Evolutionary conservation across 768 basidiomycete species (phyloP), one percentile per base, ranked within the genome.

Genomic region (Termitomyces sp.): DNA sequence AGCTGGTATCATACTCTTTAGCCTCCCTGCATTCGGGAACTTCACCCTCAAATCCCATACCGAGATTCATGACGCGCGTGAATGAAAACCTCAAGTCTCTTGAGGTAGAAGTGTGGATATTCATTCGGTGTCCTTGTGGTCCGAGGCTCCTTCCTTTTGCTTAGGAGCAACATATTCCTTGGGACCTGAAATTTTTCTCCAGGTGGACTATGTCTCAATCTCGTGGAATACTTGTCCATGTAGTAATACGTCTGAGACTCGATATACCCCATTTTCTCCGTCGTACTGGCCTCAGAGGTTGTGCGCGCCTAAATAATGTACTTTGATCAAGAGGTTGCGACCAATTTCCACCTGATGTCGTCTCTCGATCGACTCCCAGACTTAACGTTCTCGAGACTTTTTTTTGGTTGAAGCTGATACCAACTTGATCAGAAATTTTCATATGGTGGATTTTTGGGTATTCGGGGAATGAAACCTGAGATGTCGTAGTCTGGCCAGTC

Each of bases 391-490:
- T 82, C 28, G 74, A 78, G 58, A 26, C 26, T 26, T 4, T 63
- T 64, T 80, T 63, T 64, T 80, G 44, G 78, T 78, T 20, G 80
- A 79, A 24, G 72, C 79, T 20, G 72, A 76, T 52, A 66, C 71
- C 56, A 77, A 81, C 41, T 59, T 75, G 50, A 72, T 76, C 55
- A 76, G 74, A 69, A 78, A 68, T 80, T 18, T 82, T 80, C 61
- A 79, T 82, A 32, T 78, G 77, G 76, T 83, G 81, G 81, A 72
- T 75, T 72, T 67, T 51, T 82, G n/a, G n/a, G n/a, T n/a, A n/a
- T n/a, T n/a, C 18, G 16, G 26, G 20, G 50, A 52, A 16, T 49
- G n/a, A 24, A 48, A 20, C 3, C 33, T 30, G 33, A n/a, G 20
- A 24, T n/a, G 28, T 32, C 9, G 32, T 9, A 18, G 50, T 10